Conservation (phyloP, 2,329 filamentous ascomycete species). For the Fusarium poae region DNA sequence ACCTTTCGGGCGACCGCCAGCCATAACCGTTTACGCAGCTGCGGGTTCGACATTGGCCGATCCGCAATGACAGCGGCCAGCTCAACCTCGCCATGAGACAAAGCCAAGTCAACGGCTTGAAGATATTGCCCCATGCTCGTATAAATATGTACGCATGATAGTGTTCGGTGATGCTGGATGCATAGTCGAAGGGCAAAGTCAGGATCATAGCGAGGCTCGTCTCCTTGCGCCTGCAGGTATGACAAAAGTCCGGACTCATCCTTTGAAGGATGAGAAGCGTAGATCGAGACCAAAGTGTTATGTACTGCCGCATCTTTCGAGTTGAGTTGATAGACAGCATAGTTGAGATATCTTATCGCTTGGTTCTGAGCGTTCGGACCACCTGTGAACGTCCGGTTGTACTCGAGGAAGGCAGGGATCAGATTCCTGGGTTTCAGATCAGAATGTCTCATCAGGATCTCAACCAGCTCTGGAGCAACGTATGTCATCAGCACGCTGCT, state of each 20-base stretch:
- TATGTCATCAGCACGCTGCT: slow-evolving; percentile 97
- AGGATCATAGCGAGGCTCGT: slow-evolving; percentile 88
- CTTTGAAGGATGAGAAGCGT: slow-evolving; percentile 84
- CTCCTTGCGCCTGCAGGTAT: slow-evolving; percentile 91
- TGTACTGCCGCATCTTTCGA: slow-evolving; percentile 89
- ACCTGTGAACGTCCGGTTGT: slow-evolving; percentile 82
- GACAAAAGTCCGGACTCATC: slow-evolving; percentile 88
- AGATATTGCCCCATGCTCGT: slow-evolving; percentile 95
- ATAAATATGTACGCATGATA: slow-evolving; percentile 97
- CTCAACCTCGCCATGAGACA: slow-evolving; percentile 90
- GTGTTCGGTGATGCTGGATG: slow-evolving; percentile 92
- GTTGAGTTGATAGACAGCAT: slow-evolving; percentile 88
- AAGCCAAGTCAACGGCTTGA: slow-evolving; percentile 90
- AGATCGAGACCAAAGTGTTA: slow-evolving; percentile 96
- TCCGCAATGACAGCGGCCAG: slow-evolving; percentile 92
- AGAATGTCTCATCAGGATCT: slow-evolving; percentile 92
- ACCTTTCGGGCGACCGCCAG: slow-evolving; percentile 94
- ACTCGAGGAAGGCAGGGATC: slow-evolving; percentile 93
- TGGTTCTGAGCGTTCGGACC: slow-evolving; percentile 80
- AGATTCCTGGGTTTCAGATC: slow-evolving; percentile 88
- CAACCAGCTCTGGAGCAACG: slow-evolving; percentile 85
- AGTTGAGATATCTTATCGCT: slow-evolving; percentile 92
- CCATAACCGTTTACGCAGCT: slow-evolving; percentile 93
- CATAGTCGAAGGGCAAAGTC: slow-evolving; percentile 96
- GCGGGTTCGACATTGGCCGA: slow-evolving; percentile 80